Evolutionary conservation across 2,329 filamentous ascomycete genomes (phyloP), one percentile per base, ranked within the genome.

Genomic region (Monosporascus sp.): DNA sequence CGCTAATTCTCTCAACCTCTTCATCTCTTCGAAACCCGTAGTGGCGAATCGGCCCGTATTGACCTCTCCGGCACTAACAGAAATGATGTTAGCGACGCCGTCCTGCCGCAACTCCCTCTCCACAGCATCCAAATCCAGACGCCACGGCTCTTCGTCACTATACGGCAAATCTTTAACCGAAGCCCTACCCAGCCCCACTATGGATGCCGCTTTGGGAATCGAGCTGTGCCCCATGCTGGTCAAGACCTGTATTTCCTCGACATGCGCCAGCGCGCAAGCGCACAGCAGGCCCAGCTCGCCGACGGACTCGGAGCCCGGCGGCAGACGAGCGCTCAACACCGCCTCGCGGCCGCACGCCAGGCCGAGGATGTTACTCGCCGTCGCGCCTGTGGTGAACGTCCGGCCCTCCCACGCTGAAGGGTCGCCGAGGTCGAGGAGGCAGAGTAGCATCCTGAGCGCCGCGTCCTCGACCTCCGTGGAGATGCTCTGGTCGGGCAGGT

Each of bases 151-250:
- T 1, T 74, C 73, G 7, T 71, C 68, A 25, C 74, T 74, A 20
- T 69, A 60, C 0, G 74, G 70, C 24, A 95, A 69, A 57, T 85
- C 79, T 59, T 81, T 82, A 15, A 97, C 82, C 18, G 81, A 82
- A 9, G 71, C 70, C 39, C 89, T 77, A 0, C 93, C 93, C 14
- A 97, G 74, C 0, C 93, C 93, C 3, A 95, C 77, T 1, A 96
- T 75, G 39, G 88, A 87, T 0, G 91, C 90, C 11, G 91, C 90
- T 72, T 97, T 97, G 50, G 78, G 79, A 2, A 96, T 73, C 2
- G 89, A 95, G 44, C 90, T 95, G 68, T 97, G 93, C 0, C 87
- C 88, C 60, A 87, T 81, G 41, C 89, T 90, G 1, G 89, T 92
- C 54, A 97, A 74, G 7, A 97, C 77, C 65, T 90, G 88, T 7